phyloP scores from a whole-genome alignment of 805 yeast species.

The Candida adriatica region DNA sequence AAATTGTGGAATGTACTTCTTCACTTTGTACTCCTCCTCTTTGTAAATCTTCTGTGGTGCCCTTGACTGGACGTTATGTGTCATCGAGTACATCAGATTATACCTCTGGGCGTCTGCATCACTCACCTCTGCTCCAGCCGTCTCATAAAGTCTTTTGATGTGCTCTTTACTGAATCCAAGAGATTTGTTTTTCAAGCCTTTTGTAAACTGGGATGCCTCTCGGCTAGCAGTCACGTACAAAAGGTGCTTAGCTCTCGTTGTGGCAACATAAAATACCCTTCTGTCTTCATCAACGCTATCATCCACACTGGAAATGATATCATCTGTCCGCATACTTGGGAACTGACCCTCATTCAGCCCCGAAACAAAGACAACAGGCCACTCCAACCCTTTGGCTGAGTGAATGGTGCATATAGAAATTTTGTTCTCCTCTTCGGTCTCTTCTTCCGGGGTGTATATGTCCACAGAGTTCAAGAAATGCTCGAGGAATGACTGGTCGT shows the following conservation, averaged over 20 bases:
- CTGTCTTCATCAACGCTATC: constrained; percentile 63
- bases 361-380: constrained; percentile 88
- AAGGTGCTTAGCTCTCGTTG: constrained; percentile 69
- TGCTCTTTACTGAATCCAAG: no score
- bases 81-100: no score
- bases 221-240: constrained; percentile 33
- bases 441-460: constrained; percentile 25
- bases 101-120: no score
- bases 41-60: no score
- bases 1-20: constrained; percentile 2
- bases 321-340: constrained; percentile 44
- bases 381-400: constrained; percentile 89
- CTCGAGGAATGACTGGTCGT: constrained; percentile 20
- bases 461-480: constrained; percentile 31
- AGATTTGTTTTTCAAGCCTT: constrained; percentile 7
- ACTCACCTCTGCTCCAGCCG: no score
- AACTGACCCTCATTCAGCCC: constrained; percentile 59
- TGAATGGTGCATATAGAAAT: constrained; percentile 77
- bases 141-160: constrained; percentile 6
- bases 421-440: constrained; percentile 21
- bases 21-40: constrained; percentile 1
- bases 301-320: constrained; percentile 8
- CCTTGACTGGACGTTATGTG: no score
- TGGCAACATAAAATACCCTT: constrained; percentile 80
- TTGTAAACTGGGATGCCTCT: constrained; percentile 8